Base-by-base conservation (phyloP, 2,329 filamentous ascomycete genomes). In the Colletotrichum somersetense region DNA sequence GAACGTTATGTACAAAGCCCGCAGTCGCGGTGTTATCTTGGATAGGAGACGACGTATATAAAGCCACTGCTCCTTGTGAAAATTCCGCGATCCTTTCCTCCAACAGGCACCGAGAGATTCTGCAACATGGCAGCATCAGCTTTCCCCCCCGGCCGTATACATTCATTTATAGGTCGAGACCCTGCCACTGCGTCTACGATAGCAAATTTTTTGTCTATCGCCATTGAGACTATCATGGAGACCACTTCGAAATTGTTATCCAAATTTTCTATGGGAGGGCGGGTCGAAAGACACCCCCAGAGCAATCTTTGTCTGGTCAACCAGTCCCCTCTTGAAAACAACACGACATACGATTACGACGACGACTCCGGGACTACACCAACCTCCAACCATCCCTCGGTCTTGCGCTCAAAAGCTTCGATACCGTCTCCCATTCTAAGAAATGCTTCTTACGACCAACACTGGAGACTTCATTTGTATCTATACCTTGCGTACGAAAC, bases 151-250 rank as follows among this genome's bases (percentile, higher is more conserved):
- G 16, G 18, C 42, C 42, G 4, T n/a, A 10, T 18, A 46, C 8
- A 44, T 52, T 14, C 4, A n/a, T 38, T 20, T 35, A 7, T 12
- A 53, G 11, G 8, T 23, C 8, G 1, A 48, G 11, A 5, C 11
- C n/a, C 46, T 20, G 10, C 3, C 12, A 56, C 3, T 30, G 5
- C 11, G 20, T 40, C n/a, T 23, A 14, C 11, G 5, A 23, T 0
- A 3, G 1, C 11, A 20, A 18, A 38, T 5, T 12, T 1, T 18
- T 10, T 11, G 10, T n/a, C 7, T 4, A n/a, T n/a, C 12, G 0
- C 0, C 0, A 20, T n/a, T 1, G 4, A 3, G 30, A 5, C 11
- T n/a, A 3, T 1, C n/a, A 30, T 5, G 30, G 12, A 4, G 30
- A 12, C 10, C 8, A 11, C 1, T 10, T 16, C 0, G 46, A 1